These are phyloP conservation scores for Inga leiocalycina DNA, from an alignment of 306 rosid genomes.

Conservation along the genomic window DNA sequence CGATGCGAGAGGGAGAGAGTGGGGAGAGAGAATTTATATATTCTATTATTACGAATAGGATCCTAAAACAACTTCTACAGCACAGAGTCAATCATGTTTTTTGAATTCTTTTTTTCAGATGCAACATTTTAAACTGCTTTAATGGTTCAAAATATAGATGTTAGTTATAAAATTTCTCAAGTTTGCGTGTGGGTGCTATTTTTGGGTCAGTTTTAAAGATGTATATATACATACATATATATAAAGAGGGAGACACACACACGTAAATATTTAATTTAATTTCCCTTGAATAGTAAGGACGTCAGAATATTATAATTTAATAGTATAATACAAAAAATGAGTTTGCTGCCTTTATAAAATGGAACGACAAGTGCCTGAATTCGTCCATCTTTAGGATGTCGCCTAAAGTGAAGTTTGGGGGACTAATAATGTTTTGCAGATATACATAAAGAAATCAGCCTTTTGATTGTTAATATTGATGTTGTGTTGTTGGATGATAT, in stretches of 20 bases:
- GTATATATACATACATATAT: no score
- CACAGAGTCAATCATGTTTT: conserved; percentile 20
- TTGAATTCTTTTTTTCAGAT: not conserved
- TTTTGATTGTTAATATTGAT: not conserved
- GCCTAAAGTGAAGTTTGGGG: not conserved
- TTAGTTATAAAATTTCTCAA: no score
- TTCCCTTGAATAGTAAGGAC: not conserved
- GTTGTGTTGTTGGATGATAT: not conserved
- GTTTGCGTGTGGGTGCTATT: no score
- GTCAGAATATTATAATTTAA: not conserved
- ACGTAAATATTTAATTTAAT: no score
- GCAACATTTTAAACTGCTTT: not conserved
- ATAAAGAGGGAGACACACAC: no score
- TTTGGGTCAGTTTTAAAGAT: no score
- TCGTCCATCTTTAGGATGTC: not conserved
- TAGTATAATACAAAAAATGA: not conserved
- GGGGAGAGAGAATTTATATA: conserved; percentile 11
- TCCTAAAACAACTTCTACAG: not conserved
- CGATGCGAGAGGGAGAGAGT: conserved; percentile 3
- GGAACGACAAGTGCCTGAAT: not conserved
- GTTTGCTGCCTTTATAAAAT: not conserved
- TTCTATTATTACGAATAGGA: not conserved
- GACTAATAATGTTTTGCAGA: not conserved
- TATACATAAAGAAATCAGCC: not conserved
- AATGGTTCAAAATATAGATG: not conserved